These are phyloP conservation scores for Xylaria telfairii DNA, from an alignment of 495 filamentous ascomycete species.

Conservation along the genomic window DNA sequence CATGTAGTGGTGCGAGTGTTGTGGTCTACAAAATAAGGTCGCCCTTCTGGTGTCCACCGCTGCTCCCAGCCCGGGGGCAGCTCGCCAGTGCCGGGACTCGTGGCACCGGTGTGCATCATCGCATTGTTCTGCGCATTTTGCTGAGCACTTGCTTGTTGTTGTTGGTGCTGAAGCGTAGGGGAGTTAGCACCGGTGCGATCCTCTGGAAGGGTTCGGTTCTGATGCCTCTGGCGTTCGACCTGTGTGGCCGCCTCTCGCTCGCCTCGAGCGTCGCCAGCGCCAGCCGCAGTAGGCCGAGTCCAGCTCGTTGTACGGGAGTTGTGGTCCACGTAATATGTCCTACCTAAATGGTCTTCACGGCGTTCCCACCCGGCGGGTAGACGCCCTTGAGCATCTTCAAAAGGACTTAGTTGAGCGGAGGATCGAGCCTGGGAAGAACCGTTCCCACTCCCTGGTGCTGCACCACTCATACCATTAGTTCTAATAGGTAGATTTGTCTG, in stretches of 20 bases:
- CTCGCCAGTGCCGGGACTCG: constrained; percentile 92
- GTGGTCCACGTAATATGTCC: constrained; percentile 99
- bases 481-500: constrained; percentile 45
- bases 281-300: constrained; percentile 83
- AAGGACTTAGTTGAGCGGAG: constrained; percentile 77
- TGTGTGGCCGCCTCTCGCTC: constrained; percentile 88
- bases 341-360: constrained; percentile 91
- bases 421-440: constrained; percentile 42
- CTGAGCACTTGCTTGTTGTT: constrained; percentile 54
- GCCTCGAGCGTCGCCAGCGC: constrained; percentile 76
- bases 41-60: constrained; percentile 90
- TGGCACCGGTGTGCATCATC: constrained; percentile 94
- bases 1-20: constrained; percentile 98
- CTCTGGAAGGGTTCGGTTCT: constrained; percentile 94
- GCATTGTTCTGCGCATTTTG: constrained; percentile 65
- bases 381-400: constrained; percentile 92
- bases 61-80: constrained; percentile 97
- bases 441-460: constrained; percentile 47
- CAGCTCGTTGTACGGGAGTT: constrained; percentile 97
- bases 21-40: constrained; percentile 98
- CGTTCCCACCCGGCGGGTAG: constrained; percentile 95
- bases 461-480: constrained; percentile 46
- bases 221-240: constrained; percentile 87
- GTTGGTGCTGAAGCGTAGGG: constrained; percentile 74
- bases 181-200: constrained; percentile 95